A percentile compares a stretch with the other conserved stretches of the same genome.
These are phyloP conservation scores for Epichloe hybrida DNA, from an alignment of 2,329 filamentous ascomycete species.

Conservation along the genomic window DNA sequence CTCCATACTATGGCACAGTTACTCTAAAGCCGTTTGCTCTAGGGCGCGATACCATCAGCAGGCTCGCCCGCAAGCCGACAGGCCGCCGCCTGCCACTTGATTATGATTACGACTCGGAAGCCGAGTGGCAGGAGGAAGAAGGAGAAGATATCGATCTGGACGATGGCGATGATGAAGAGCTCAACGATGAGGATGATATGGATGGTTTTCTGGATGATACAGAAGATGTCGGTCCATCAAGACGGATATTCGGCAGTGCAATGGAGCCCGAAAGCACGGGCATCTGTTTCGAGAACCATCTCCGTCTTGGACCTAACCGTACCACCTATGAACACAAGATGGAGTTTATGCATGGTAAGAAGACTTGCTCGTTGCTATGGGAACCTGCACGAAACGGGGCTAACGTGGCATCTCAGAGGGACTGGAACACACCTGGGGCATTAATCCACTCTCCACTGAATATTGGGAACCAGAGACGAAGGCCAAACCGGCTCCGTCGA, in stretches of 20 bases:
- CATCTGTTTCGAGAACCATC: slow-evolving; percentile 64
- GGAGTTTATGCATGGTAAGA: slow-evolving; percentile 59
- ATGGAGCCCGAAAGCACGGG: slow-evolving; percentile 68
- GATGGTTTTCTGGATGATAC: slow-evolving; percentile 83
- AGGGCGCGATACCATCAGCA: slow-evolving; percentile 31
- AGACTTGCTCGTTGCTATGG: slow-evolving; percentile 14
- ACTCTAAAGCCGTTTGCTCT: slow-evolving; percentile 42
- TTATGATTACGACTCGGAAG: slow-evolving; percentile 80
- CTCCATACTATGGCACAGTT: slow-evolving; percentile 59
- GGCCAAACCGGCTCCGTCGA: slow-evolving; percentile 9
- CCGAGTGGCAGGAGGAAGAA: slow-evolving; percentile 67
- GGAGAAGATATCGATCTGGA: slow-evolving; percentile 58
- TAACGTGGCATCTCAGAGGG: slow-evolving; percentile 20
- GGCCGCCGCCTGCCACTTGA: slow-evolving; percentile 47
- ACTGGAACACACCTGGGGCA: slow-evolving; percentile 37
- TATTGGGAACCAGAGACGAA: slow-evolving; percentile 56
- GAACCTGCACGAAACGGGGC: neutral
- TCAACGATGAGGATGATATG: slow-evolving; percentile 71
- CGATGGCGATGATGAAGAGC: slow-evolving; percentile 53
- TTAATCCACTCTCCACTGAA: slow-evolving; percentile 70
- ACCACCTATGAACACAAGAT: slow-evolving; percentile 51
- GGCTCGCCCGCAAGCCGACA: slow-evolving; percentile 40
- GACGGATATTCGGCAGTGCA: slow-evolving; percentile 50
- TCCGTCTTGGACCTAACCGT: slow-evolving; percentile 31
- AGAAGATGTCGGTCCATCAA: slow-evolving; percentile 47